Evolutionary conservation across 805 yeast species (phyloP).

Genomic region (Ogataea siamensis): DNA sequence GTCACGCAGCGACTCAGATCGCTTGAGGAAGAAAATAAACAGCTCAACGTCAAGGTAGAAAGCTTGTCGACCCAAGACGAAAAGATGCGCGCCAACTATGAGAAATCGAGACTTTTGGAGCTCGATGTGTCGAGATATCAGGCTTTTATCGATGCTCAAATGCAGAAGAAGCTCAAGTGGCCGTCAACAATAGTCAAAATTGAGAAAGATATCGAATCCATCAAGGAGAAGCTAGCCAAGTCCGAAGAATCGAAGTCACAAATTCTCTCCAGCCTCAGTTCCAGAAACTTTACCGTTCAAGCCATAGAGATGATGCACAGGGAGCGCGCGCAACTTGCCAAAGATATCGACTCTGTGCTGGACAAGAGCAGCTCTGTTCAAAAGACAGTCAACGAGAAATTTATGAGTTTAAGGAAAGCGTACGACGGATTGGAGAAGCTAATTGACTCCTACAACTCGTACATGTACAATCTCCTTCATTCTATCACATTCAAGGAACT

Average conservation of each 20-base stretch:
- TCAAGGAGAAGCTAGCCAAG: constrained; percentile 37
- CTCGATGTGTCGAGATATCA: constrained; percentile 68
- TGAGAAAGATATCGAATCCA: constrained; percentile 50
- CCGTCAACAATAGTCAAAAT: constrained; percentile 53
- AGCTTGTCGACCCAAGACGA: constrained; percentile 44
- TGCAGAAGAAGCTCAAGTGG: constrained; percentile 67
- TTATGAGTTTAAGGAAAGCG: constrained; percentile 46
- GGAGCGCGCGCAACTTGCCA: constrained; percentile 59
- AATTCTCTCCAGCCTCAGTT: constrained; percentile 45
- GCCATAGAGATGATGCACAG: constrained; percentile 62
- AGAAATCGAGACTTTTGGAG: constrained; percentile 61
- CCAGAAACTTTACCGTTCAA: constrained; percentile 57
- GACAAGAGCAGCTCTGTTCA: constrained; percentile 44
- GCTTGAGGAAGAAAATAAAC: constrained; percentile 40
- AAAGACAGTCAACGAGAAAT: constrained; percentile 47
- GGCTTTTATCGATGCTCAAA: constrained; percentile 68
- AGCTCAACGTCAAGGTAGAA: constrained; percentile 39
- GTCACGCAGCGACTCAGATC: constrained; percentile 46
- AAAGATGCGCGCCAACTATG: constrained; percentile 49
- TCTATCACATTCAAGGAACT: constrained; percentile 23
- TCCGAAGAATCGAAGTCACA: constrained; percentile 38
- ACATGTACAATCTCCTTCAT: constrained; percentile 47
- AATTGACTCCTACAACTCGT: constrained; percentile 55
- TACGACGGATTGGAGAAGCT: constrained; percentile 51
- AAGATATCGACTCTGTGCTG: constrained; percentile 45